These are phyloP conservation scores for Cajanus cajan DNA, from an alignment of 306 rosid genomes.

Conservation along the genomic window DNA sequence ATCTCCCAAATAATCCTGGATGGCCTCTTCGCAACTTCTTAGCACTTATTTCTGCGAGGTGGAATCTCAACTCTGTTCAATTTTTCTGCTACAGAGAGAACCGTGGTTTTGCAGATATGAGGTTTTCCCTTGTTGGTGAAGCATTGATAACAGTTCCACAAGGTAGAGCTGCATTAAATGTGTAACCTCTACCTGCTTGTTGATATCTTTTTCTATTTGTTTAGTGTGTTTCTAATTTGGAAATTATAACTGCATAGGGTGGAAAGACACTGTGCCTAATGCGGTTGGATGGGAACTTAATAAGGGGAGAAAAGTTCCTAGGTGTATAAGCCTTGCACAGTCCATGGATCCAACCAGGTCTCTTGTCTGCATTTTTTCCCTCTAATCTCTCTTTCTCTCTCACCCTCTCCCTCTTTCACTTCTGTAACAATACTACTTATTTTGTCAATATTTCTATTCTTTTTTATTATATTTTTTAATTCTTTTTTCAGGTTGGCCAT, in stretches of 20 bases:
- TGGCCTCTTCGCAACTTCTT: constrained; percentile 97
- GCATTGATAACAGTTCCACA: constrained; percentile 58
- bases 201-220: constrained; percentile 22
- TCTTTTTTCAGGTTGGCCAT: constrained; percentile 74
- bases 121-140: constrained; percentile 80
- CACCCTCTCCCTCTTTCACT: background rate
- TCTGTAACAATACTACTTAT: background rate
- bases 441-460: background rate
- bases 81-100: constrained; percentile 90
- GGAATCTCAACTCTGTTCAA: constrained; percentile 72
- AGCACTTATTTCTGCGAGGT: constrained; percentile 70
- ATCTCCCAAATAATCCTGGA: constrained; percentile 86
- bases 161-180: constrained; percentile 55
- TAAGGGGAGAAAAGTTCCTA: constrained; percentile 64
- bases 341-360: constrained; percentile 97
- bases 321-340: constrained; percentile 83
- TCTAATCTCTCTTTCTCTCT: background rate
- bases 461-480: constrained; percentile 19
- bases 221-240: constrained; percentile 28
- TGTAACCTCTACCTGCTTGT: constrained; percentile 19
- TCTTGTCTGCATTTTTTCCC: constrained; percentile 5
- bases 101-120: constrained; percentile 91
- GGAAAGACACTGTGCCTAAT: constrained; percentile 57
- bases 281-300: constrained; percentile 94
- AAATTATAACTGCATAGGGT: constrained; percentile 43